Conservation (phyloP, 2,329 filamentous ascomycete species). For the Epichloe amarillans region DNA sequence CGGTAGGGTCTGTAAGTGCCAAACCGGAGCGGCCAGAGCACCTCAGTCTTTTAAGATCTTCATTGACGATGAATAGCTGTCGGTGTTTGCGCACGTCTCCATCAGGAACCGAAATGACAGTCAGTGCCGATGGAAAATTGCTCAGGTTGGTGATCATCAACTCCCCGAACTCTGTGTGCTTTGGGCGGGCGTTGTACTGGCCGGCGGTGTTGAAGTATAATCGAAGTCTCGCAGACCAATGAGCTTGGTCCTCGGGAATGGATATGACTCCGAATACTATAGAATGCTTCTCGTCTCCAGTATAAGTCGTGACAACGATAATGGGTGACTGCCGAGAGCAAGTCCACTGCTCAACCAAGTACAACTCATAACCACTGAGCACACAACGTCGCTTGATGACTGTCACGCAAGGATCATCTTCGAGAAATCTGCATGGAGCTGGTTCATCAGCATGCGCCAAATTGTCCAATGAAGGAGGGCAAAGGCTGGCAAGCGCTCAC, state of each 20-base stretch:
- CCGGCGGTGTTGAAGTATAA: slow-evolving; percentile 79
- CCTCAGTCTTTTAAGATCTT: slow-evolving; percentile 80
- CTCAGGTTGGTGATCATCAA: slow-evolving; percentile 91
- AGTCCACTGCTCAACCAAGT: slow-evolving; percentile 95
- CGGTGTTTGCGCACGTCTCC: slow-evolving; percentile 73
- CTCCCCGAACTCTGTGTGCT: slow-evolving; percentile 69
- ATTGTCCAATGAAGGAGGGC: not conserved
- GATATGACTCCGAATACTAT: slow-evolving; percentile 71
- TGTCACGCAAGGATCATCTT: slow-evolving; percentile 66
- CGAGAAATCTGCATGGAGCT: slow-evolving; percentile 48
- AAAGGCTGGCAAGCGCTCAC: slow-evolving; percentile 19
- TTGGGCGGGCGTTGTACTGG: slow-evolving; percentile 71
- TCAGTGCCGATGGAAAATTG: slow-evolving; percentile 81
- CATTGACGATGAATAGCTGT: slow-evolving; percentile 82
- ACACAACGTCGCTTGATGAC: slow-evolving; percentile 59
- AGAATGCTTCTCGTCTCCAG: slow-evolving; percentile 66
- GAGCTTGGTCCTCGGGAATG: slow-evolving; percentile 64
- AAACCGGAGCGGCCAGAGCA: slow-evolving; percentile 84
- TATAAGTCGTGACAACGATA: slow-evolving; percentile 84
- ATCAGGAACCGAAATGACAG: slow-evolving; percentile 79
- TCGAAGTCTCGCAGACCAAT: slow-evolving; percentile 67
- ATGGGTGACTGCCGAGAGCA: slow-evolving; percentile 85
- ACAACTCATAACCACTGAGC: slow-evolving; percentile 78
- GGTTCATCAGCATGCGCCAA: slow-evolving; percentile 3
- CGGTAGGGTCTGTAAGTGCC: slow-evolving; percentile 62